phyloP scores from a whole-genome alignment of 441 rosid species.

The Manihot esculenta region DNA sequence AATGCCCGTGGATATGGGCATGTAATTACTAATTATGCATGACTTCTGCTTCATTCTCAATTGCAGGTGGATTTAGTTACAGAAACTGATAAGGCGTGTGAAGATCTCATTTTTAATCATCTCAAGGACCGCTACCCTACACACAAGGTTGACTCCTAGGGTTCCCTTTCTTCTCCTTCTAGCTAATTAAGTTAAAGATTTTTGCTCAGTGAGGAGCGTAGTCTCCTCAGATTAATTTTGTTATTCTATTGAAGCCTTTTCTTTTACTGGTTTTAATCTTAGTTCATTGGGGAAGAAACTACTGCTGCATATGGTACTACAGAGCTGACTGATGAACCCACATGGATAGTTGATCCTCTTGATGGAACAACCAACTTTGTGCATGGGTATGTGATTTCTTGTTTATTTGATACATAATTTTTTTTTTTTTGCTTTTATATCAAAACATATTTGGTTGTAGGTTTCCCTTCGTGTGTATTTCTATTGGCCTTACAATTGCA shows the following conservation, averaged over 20 bases:
- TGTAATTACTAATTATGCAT: slow-evolving; percentile 1
- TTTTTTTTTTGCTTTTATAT: slow-evolving; percentile 5
- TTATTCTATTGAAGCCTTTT: slow-evolving; percentile 5
- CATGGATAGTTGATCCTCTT: slow-evolving; percentile 99
- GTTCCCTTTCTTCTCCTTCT: slow-evolving; percentile 10
- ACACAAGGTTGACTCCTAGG: slow-evolving; percentile 57
- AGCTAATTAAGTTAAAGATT: slow-evolving; percentile 1
- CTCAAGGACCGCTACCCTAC: slow-evolving; percentile 60
- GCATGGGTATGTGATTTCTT: slow-evolving; percentile 57
- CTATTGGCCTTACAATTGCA: slow-evolving; percentile 86
- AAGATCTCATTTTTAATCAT: slow-evolving; percentile 81
- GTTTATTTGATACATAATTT: neutral
- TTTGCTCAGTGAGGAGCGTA: neutral
- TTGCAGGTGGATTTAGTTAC: slow-evolving; percentile 94
- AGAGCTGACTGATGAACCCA: slow-evolving; percentile 86
- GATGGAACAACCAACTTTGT: slow-evolving; percentile 98
- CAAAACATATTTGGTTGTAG: slow-evolving; percentile 34
- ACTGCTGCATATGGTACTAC: slow-evolving; percentile 75
- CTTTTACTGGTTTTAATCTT: slow-evolving; percentile 14
- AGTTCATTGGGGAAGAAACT: slow-evolving; percentile 98
- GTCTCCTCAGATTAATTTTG: neutral
- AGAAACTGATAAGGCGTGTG: slow-evolving; percentile 96
- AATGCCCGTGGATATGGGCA: neutral
- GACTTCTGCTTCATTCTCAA: neutral
- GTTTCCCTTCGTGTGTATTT: slow-evolving; percentile 84